These are phyloP conservation scores for Fusarium bulbicola DNA, from an alignment of 2,329 filamentous ascomycete genomes.

Conservation along the genomic window DNA sequence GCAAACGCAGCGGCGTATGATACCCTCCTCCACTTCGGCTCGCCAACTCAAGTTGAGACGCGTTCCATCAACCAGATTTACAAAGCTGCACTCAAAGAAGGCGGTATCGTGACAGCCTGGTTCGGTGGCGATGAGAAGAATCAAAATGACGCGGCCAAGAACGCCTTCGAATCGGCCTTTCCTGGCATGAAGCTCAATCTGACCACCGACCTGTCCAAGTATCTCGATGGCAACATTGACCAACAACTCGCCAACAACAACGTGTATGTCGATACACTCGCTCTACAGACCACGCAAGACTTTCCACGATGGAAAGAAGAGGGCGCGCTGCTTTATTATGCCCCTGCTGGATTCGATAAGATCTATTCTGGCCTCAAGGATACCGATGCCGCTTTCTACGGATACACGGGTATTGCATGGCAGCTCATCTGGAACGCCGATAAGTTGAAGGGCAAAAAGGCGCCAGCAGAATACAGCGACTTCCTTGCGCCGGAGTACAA, in stretches of 20 bases:
- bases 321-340: background rate
- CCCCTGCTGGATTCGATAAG: background rate
- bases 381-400: background rate
- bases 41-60: background rate
- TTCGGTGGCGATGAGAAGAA: background rate
- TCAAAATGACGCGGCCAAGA: background rate
- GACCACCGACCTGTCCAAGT: background rate
- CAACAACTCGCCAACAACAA: background rate
- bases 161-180: background rate
- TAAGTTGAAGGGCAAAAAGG: background rate
- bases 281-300: background rate
- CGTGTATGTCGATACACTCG: background rate
- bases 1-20: background rate
- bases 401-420: background rate
- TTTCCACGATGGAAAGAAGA: background rate
- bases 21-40: background rate
- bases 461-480: background rate
- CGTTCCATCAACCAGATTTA: background rate
- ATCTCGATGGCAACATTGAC: background rate
- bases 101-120: background rate
- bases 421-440: background rate
- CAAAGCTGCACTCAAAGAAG: background rate
- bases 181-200: background rate
- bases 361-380: background rate
- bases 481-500: background rate